Conservation (phyloP, 768 basidiomycete genomes). For the Amanita rubescens region DNA sequence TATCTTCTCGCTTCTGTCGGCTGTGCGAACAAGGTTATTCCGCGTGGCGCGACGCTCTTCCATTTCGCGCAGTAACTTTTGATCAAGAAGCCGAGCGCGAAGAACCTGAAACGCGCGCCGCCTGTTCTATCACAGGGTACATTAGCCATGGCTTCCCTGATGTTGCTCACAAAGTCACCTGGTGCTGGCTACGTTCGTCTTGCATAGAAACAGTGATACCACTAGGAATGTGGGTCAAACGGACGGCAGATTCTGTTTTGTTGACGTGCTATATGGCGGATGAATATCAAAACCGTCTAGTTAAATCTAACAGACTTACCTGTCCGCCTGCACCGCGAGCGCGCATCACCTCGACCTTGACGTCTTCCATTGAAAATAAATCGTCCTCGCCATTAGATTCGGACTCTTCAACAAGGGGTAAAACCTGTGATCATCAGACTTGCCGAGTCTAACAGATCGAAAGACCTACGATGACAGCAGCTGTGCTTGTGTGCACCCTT, state of each 20-base stretch:
- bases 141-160: not conserved
- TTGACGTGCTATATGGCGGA: slow-evolving; percentile 74
- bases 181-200: slow-evolving; percentile 94
- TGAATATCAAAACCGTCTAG: slow-evolving; percentile 2
- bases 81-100: slow-evolving; percentile 76
- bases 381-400: slow-evolving; percentile 49
- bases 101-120: slow-evolving; percentile 92
- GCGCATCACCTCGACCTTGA: slow-evolving; percentile 91
- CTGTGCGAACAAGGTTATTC: slow-evolving; percentile 67
- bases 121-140: slow-evolving; percentile 53
- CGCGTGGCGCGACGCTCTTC: slow-evolving; percentile 63
- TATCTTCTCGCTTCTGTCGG: slow-evolving; percentile 90
- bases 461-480: slow-evolving; percentile 68
- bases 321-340: slow-evolving; percentile 96
- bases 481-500: slow-evolving; percentile 87
- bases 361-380: slow-evolving; percentile 76
- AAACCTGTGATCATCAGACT: slow-evolving; percentile 45
- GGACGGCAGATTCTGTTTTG: slow-evolving; percentile 96
- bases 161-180: slow-evolving; percentile 35
- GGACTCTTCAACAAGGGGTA: slow-evolving; percentile 69
- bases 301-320: slow-evolving; percentile 31
- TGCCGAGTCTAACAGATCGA: not conserved
- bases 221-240: slow-evolving; percentile 86
- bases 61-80: slow-evolving; percentile 63
- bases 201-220: slow-evolving; percentile 98